Evolutionary conservation across 805 yeast genomes (phyloP), one percentile per base, ranked within the genome.

Genomic region (Teunomyces gatunensis): DNA sequence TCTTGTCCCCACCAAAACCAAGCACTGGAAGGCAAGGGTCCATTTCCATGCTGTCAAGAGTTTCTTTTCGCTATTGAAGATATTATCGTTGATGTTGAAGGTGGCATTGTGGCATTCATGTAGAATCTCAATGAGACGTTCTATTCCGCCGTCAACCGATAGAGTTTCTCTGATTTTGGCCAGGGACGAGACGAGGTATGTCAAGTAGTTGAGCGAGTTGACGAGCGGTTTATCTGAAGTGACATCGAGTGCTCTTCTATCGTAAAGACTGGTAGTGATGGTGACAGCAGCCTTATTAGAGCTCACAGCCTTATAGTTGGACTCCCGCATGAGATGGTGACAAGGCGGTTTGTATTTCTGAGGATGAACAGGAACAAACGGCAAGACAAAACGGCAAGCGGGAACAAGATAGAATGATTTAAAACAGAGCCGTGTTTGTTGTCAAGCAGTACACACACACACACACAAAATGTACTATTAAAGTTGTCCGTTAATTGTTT

Each of bases 31-130:
- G 0, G 97, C 88, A 46, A 92, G 71, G 5, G 96, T 88, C 99
- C 99, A 92, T 69, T 92, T 92, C 97, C 97, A 92, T 0, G 96
- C 91, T n/a, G 86, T 74, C 53, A 89, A 73, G 21, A 83, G 77
- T 50, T 70, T 73, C 52, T 61, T 65, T 48, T 73, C 78, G 42
- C 64, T 60, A 50, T 66, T 67, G 52, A 67, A 63, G 27, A 67
- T 62, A 48, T 56, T 63, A 44, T 67, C 73, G 40, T 47, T 55
- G 29, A 58, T 48, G 49, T 58, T 63, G 49, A 57, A 65, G 5
- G 67, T 61, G 39, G 64, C 54, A 54, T 67, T 67, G 52, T 79
- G 81, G 60, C 97, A 91, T 57, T 87, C 95, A 60, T 88, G 87
- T 46, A 92, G 70, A 28, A 92, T 92, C 47, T 85, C 85, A 33